These are phyloP conservation scores for Phytophthora kernoviae DNA, from an alignment of 352 stramenopile genomes.

Conservation along the genomic window DNA sequence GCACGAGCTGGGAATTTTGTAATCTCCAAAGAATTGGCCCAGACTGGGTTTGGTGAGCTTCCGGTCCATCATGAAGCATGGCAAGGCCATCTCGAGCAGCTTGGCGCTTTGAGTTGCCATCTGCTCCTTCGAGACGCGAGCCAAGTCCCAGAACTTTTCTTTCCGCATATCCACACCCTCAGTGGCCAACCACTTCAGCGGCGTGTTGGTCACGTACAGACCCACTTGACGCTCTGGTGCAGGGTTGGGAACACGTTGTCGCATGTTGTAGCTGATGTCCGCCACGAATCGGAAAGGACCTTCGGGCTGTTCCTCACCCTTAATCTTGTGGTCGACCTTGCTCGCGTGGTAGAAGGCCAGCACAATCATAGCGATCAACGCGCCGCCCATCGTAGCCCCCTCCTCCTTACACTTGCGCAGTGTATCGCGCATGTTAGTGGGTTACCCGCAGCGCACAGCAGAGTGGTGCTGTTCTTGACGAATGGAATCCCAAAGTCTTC, in stretches of 20 bases:
- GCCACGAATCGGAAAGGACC: slow-evolving; percentile 31
- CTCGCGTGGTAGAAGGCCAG: slow-evolving; percentile 35
- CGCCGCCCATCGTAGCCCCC: slow-evolving; percentile 29
- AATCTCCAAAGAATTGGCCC: background rate
- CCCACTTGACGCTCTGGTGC: slow-evolving; percentile 28
- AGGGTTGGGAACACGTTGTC: slow-evolving; percentile 1
- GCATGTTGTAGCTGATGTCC: slow-evolving; percentile 40
- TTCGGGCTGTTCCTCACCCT: background rate
- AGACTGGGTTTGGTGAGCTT: slow-evolving; percentile 1
- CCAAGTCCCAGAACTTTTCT: slow-evolving; percentile 42
- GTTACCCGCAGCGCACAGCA: slow-evolving; percentile 33
- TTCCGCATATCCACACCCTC: slow-evolving; percentile 29
- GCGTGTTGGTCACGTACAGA: slow-evolving; percentile 34
- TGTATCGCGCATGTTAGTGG: slow-evolving; percentile 26
- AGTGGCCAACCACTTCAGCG: slow-evolving; percentile 34
- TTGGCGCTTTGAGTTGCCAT: slow-evolving; percentile 3
- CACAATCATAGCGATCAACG: slow-evolving; percentile 28
- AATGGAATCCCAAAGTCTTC: slow-evolving; percentile 24
- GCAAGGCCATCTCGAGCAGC: slow-evolving; percentile 40
- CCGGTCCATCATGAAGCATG: slow-evolving; percentile 6
- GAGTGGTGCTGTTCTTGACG: slow-evolving; percentile 29
- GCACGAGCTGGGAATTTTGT: slow-evolving; percentile 13
- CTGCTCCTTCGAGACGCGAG: slow-evolving; percentile 22
- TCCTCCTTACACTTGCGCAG: slow-evolving; percentile 34
- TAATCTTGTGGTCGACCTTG: slow-evolving; percentile 3